These are phyloP conservation scores for Hygrocybe coccinea DNA, from an alignment of 768 basidiomycete species.

Conservation along the genomic window DNA sequence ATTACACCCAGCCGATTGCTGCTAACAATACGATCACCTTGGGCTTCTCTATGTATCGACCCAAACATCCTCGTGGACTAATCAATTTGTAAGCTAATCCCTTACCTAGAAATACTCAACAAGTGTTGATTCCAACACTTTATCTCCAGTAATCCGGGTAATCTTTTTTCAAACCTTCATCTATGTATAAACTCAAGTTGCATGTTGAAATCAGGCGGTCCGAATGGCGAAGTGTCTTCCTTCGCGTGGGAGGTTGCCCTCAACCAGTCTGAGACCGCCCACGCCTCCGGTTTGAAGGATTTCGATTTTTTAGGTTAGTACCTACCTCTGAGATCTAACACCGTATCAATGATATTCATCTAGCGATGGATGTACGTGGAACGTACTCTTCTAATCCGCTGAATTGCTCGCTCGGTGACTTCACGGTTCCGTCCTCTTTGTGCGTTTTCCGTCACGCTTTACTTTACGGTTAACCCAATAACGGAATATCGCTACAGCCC, in stretches of 20 bases:
- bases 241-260: constrained; percentile 14
- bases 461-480: neutral
- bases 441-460: neutral
- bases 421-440: constrained; percentile 8
- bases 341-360: neutral
- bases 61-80: constrained; percentile 10
- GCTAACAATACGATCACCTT: constrained; percentile 15
- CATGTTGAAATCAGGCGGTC: constrained; percentile 7
- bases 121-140: neutral
- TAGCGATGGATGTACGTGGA: constrained; percentile 17
- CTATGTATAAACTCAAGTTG: neutral
- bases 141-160: constrained; percentile 12
- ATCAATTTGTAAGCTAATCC: constrained; percentile 9
- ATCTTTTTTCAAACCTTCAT: neutral
- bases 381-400: constrained; percentile 15
- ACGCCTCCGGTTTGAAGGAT: constrained; percentile 11
- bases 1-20: constrained; percentile 14
- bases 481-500: constrained; percentile 1
- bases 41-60: constrained; percentile 18
- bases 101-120: no score
- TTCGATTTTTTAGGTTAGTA: constrained; percentile 15
- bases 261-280: constrained; percentile 5
- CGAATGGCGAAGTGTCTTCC: constrained; percentile 11
- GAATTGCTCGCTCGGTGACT: constrained; percentile 12
- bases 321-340: neutral